phyloP scores from a whole-genome alignment of 305 asterid species.

The Fraxinus angustifolia region DNA sequence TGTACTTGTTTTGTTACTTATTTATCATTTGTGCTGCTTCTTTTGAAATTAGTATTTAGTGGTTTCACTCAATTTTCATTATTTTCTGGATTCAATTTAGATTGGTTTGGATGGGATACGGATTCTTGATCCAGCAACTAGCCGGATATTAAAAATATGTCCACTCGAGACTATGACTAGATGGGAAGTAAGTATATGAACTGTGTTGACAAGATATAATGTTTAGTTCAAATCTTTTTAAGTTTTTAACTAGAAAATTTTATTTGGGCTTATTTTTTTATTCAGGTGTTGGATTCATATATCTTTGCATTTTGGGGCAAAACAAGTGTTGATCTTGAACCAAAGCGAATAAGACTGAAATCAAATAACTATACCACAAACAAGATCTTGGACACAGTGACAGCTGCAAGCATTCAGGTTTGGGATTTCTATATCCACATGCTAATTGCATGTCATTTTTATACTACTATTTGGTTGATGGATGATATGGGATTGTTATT shows the following conservation, averaged over 20 bases:
- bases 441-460: background rate
- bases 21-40: constrained; percentile 7
- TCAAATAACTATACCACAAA: constrained; percentile 75
- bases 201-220: background rate
- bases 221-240: background rate
- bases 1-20: background rate
- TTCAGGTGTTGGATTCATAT: constrained; percentile 69
- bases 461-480: background rate
- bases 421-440: background rate
- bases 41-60: background rate
- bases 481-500: background rate
- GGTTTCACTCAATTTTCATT: background rate
- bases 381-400: constrained; percentile 73
- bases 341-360: constrained; percentile 70
- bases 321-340: constrained; percentile 63
- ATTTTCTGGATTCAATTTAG: constrained; percentile 31
- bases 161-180: constrained; percentile 64
- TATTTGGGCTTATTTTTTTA: constrained; percentile 3
- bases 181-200: constrained; percentile 59
- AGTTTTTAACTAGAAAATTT: background rate
- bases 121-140: constrained; percentile 65
- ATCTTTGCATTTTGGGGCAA: constrained; percentile 86
- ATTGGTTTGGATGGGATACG: constrained; percentile 88
- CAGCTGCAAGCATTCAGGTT: constrained; percentile 97
- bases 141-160: constrained; percentile 55